Conservation (phyloP, 2,329 filamentous ascomycete species). For the Aureobasidium sp. region DNA sequence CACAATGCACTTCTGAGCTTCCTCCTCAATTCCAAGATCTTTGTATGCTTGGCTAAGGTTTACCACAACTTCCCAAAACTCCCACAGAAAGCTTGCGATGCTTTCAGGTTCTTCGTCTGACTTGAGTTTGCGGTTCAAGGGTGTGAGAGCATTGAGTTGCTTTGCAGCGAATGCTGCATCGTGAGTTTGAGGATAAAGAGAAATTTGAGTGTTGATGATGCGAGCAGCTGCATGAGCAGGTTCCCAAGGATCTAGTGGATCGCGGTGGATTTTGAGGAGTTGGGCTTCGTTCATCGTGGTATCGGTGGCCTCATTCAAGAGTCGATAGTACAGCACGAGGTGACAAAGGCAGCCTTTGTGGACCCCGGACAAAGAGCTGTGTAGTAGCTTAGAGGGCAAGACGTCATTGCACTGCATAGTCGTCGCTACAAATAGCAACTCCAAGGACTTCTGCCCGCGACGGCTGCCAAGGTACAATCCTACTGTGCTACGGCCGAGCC, state of each 20-base stretch:
- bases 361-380: too few species aligned
- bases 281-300: not conserved
- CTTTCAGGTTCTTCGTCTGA: not conserved
- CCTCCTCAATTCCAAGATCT: not conserved
- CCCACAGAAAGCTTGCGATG: not conserved
- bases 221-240: not conserved
- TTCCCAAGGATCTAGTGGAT: not conserved
- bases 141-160: not conserved
- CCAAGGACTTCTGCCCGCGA: too few species aligned
- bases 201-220: not conserved
- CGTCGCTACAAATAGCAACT: too few species aligned
- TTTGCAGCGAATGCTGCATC: not conserved
- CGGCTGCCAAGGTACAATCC: too few species aligned
- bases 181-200: not conserved
- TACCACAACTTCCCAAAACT: not conserved
- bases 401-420: too few species aligned
- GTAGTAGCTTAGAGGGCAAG: too few species aligned
- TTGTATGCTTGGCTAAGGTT: not conserved
- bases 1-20: not conserved
- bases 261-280: not conserved
- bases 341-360: too few species aligned
- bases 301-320: too few species aligned
- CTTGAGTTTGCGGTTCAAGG: not conserved
- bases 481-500: too few species aligned
- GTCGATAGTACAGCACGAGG: too few species aligned